phyloP scores from a whole-genome alignment of 805 yeast genomes.

The Spathaspora sp. region DNA sequence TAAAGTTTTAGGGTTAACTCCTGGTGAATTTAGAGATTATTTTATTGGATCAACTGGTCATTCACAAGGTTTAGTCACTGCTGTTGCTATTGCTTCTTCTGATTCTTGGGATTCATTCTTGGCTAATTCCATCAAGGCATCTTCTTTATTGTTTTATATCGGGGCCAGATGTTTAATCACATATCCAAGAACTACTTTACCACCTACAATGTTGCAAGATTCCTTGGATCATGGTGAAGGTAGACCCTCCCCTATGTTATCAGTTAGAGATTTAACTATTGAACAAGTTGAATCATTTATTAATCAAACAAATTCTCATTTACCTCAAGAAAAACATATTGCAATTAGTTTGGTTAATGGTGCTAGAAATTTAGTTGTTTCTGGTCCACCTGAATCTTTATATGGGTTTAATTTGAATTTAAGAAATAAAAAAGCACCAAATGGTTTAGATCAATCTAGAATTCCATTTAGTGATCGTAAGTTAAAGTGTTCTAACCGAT shows the following conservation, averaged over 20 bases:
- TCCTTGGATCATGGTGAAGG: slow-evolving; percentile 94
- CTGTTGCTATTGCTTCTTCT: slow-evolving; percentile 80
- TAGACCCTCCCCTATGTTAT: slow-evolving; percentile 94
- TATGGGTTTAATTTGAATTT: slow-evolving; percentile 91
- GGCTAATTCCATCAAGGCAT: slow-evolving; percentile 68
- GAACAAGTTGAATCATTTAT: slow-evolving; percentile 78
- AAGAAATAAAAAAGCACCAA: slow-evolving; percentile 91
- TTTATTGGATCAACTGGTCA: slow-evolving; percentile 83
- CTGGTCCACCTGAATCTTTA: slow-evolving; percentile 97
- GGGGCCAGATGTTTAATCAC: slow-evolving; percentile 89
- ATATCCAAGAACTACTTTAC: slow-evolving; percentile 90
- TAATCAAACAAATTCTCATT: slow-evolving; percentile 84
- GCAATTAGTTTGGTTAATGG: slow-evolving; percentile 91
- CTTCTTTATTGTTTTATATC: slow-evolving; percentile 83
- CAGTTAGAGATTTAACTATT: slow-evolving; percentile 81
- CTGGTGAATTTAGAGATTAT: slow-evolving; percentile 76
- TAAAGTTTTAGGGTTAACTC: slow-evolving; percentile 77
- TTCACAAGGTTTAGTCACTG: slow-evolving; percentile 89
- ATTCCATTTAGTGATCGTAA: slow-evolving; percentile 93
- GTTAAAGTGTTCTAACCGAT: slow-evolving; percentile 87
- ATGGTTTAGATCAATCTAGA: slow-evolving; percentile 93
- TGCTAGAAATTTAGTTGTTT: slow-evolving; percentile 89
- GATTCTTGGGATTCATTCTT: slow-evolving; percentile 84
- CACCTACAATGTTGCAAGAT: slow-evolving; percentile 91
- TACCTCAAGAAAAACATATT: slow-evolving; percentile 88